phyloP scores from a whole-genome alignment of 805 yeast species.

The Ogataea ganodermae region DNA sequence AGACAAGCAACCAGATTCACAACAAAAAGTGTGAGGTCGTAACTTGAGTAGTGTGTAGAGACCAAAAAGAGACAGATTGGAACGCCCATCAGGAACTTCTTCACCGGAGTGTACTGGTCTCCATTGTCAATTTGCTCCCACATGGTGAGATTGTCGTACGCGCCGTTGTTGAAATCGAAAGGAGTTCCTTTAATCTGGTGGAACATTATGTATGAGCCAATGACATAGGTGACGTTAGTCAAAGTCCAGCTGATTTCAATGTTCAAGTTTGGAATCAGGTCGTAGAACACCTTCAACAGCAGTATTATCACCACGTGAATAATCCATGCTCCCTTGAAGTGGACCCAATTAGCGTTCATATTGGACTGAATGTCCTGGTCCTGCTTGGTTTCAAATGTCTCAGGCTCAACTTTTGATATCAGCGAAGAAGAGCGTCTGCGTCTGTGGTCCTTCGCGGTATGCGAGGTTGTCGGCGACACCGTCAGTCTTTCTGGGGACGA shows the following conservation, averaged over 20 bases:
- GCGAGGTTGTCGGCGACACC: constrained; percentile 38
- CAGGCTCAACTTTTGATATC: constrained; percentile 91
- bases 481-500: constrained; percentile 37
- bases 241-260: constrained; percentile 91
- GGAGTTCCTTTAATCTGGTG: constrained; percentile 97
- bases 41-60: constrained; percentile 87
- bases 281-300: constrained; percentile 72
- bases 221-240: constrained; percentile 85
- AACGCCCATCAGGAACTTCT: constrained; percentile 89
- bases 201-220: constrained; percentile 94
- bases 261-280: constrained; percentile 76
- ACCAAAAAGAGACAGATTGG: constrained; percentile 85
- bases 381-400: constrained; percentile 84
- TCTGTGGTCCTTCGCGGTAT: constrained; percentile 37
- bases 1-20: constrained; percentile 80
- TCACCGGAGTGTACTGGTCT: constrained; percentile 95
- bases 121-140: constrained; percentile 95
- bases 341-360: constrained; percentile 94
- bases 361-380: constrained; percentile 90
- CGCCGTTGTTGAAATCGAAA: constrained; percentile 94
- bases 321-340: constrained; percentile 94
- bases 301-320: constrained; percentile 84
- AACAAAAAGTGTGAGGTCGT: constrained; percentile 75
- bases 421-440: constrained; percentile 83
- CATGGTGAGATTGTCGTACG: constrained; percentile 93